Percentiles rank a stretch among this genome's conserved stretches.
Conservation (phyloP, 228 moss, liverwort and hornwort species). For the Sphagnum magellanicum region DNA sequence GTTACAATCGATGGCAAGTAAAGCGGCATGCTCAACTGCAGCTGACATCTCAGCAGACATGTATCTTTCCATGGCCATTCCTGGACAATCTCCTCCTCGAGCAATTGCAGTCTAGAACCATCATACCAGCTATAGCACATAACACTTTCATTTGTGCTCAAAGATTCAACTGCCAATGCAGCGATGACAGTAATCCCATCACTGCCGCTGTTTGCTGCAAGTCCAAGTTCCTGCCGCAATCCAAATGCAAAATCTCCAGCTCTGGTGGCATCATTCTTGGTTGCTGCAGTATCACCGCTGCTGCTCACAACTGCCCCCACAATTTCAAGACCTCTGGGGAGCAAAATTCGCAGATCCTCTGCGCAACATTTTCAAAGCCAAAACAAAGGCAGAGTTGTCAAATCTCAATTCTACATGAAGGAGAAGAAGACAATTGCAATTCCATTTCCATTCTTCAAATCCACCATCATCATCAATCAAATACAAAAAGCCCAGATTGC, state of each 20-base stretch:
- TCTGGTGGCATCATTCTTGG: conserved; percentile 16
- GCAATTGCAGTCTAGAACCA: conserved; percentile 30
- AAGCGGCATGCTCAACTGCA: conserved; percentile 71
- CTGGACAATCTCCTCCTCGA: conserved; percentile 35
- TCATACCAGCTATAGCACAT: conserved; percentile 43
- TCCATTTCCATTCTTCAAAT: neutral
- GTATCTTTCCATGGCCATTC: conserved; percentile 44
- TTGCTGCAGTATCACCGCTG: conserved; percentile 12
- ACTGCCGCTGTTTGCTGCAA: conserved; percentile 17
- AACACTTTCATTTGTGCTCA: conserved; percentile 15
- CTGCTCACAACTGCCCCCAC: conserved; percentile 50
- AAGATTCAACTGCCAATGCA: neutral
- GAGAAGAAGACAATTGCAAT: neutral
- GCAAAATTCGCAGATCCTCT: conserved; percentile 66
- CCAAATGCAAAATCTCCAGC: conserved; percentile 47
- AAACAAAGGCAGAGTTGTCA: neutral
- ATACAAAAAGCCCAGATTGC: neutral
- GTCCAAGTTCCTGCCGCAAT: conserved; percentile 45
- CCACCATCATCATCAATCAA: neutral
- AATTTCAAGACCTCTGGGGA: conserved; percentile 79
- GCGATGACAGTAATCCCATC: conserved; percentile 37
- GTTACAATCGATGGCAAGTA: conserved; percentile 42
- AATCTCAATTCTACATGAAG: neutral
- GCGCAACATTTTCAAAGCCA: neutral
- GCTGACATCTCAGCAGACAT: conserved; percentile 64